phyloP scores from a whole-genome alignment of 139 green algal species.

The Parachlorella kessleri region DNA sequence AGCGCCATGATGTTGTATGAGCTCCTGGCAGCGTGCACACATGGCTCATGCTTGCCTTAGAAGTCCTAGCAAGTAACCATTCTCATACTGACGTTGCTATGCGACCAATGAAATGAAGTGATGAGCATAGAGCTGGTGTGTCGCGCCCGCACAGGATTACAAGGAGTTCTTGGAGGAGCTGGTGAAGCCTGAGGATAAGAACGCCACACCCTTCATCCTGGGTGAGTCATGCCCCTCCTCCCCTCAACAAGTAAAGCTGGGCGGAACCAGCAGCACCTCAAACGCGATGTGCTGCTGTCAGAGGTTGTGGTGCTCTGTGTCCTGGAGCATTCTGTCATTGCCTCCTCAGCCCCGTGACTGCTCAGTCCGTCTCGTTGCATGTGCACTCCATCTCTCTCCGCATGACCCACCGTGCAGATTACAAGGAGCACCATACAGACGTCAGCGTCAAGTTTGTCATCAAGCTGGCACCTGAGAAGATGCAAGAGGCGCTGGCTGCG shows the following conservation, averaged over 20 bases:
- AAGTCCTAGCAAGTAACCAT: too few relatives aligned
- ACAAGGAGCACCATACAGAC: conserved; percentile 82
- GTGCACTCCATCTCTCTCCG: neutral
- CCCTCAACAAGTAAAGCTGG: neutral
- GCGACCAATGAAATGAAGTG: too few relatives aligned
- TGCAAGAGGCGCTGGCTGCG: conserved; percentile 56
- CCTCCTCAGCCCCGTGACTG: too few relatives aligned
- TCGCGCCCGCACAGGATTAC: conserved; percentile 91
- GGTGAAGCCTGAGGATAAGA: conserved; percentile 83
- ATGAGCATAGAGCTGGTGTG: too few relatives aligned
- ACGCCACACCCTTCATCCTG: conserved; percentile 49
- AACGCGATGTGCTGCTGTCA: too few relatives aligned
- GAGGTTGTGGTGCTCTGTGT: too few relatives aligned
- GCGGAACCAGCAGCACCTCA: conserved; percentile 51
- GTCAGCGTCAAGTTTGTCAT: conserved; percentile 89
- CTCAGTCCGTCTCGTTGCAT: too few relatives aligned
- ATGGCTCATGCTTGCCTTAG: too few relatives aligned
- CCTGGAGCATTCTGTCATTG: too few relatives aligned
- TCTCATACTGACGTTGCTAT: too few relatives aligned
- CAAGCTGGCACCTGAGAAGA: conserved; percentile 67
- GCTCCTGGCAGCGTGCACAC: too few relatives aligned
- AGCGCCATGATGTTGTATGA: too few relatives aligned
- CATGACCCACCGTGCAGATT: neutral
- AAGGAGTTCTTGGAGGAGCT: conserved; percentile 98
- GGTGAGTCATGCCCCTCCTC: neutral